These are phyloP conservation scores for Colletotrichum sp. DNA, from an alignment of 2,329 filamentous ascomycete species.

Conservation along the genomic window DNA sequence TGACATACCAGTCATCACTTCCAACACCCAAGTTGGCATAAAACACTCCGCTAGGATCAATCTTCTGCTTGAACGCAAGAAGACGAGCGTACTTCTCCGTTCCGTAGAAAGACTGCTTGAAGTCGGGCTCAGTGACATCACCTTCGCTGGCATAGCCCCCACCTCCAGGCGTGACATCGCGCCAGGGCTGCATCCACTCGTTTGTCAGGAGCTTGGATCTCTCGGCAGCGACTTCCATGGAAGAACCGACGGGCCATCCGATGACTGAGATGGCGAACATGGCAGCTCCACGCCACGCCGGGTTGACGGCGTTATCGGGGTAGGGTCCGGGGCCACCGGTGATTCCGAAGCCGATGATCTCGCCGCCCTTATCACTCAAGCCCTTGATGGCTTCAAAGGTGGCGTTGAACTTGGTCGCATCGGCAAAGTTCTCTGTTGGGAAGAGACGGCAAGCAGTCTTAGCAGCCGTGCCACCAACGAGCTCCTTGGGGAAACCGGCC, in stretches of 20 bases:
- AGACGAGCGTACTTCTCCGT: constrained; percentile 30
- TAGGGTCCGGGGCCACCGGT: constrained; percentile 31
- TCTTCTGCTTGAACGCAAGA: constrained; percentile 30
- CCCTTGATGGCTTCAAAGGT: constrained; percentile 40
- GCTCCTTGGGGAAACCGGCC: constrained; percentile 26
- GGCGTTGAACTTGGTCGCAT: constrained; percentile 29
- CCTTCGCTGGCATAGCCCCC: constrained; percentile 35
- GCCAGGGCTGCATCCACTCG: constrained; percentile 33
- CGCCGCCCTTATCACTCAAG: constrained; percentile 43
- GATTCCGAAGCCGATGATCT: constrained; percentile 46
- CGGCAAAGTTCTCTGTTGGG: not conserved
- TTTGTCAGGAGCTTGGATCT: constrained; percentile 31
- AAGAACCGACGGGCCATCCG: not conserved
- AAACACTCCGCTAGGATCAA: constrained; percentile 32
- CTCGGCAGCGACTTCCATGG: constrained; percentile 5
- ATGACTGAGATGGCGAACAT: constrained; percentile 35
- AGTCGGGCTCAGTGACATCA: constrained; percentile 33
- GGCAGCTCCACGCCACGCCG: constrained; percentile 48
- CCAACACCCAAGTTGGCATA: constrained; percentile 31
- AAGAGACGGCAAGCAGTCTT: constrained; percentile 12
- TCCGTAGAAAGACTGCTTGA: constrained; percentile 33
- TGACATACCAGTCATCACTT: constrained; percentile 27
- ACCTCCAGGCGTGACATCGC: constrained; percentile 28
- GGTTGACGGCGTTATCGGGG: constrained; percentile 40
- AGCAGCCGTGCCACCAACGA: not conserved